A percentile compares a stretch with the other conserved stretches of the same genome.
Evolutionary conservation across 2,329 filamentous ascomycete species (phyloP).

Genomic region (Aspergillus intermedius): DNA sequence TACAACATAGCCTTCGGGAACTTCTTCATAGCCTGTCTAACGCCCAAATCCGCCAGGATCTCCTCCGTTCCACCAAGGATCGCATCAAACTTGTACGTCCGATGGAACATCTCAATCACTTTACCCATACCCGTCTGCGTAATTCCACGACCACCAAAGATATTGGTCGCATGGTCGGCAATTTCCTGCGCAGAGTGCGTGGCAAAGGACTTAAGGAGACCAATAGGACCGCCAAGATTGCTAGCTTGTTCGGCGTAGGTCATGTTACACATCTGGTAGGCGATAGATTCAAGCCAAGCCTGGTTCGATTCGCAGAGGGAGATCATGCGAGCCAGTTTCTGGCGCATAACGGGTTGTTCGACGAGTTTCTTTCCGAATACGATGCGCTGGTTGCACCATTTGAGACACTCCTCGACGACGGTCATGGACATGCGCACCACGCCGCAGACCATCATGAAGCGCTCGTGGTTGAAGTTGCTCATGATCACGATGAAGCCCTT

Average conservation of each 20-base stretch:
- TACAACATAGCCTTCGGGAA: constrained; percentile 82
- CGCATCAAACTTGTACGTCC: constrained; percentile 75
- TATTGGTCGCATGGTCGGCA: constrained; percentile 76
- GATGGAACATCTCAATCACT: constrained; percentile 76
- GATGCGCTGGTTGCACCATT: constrained; percentile 81
- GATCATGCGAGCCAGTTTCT: constrained; percentile 86
- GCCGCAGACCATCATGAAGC: constrained; percentile 66
- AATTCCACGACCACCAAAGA: constrained; percentile 74
- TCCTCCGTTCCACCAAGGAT: constrained; percentile 78
- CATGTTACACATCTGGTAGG: constrained; percentile 85
- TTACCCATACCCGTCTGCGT: constrained; percentile 79
- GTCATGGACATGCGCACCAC: constrained; percentile 60
- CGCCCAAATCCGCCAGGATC: constrained; percentile 71
- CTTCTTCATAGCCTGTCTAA: constrained; percentile 73
- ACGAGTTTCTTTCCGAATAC: constrained; percentile 79
- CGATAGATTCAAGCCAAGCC: constrained; percentile 76
- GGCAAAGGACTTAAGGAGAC: constrained; percentile 69
- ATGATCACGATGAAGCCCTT: constrained; percentile 81
- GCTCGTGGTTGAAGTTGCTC: constrained; percentile 83
- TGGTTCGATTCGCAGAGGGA: constrained; percentile 74
- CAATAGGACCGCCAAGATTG: constrained; percentile 73
- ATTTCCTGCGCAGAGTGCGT: constrained; percentile 76
- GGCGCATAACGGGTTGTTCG: constrained; percentile 72
- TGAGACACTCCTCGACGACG: constrained; percentile 75
- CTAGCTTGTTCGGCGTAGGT: constrained; percentile 68